Conservation (phyloP, 192 early-diverging fungal genomes). For the Backusella macrospora region DNA sequence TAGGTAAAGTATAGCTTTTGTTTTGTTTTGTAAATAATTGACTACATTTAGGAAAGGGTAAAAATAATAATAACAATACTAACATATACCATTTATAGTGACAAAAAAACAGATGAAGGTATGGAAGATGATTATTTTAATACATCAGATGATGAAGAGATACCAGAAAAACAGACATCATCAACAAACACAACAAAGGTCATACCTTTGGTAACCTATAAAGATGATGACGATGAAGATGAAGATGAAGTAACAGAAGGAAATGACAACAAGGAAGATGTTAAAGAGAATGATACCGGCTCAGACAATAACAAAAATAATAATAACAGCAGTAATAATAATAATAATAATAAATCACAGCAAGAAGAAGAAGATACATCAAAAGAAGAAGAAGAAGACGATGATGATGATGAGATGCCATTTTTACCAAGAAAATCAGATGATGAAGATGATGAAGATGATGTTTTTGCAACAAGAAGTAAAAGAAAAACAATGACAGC, state of each 20-base stretch:
- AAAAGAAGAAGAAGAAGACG: not conserved
- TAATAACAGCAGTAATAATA: not conserved
- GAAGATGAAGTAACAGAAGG: constrained; percentile 24
- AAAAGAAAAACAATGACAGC: constrained; percentile 11
- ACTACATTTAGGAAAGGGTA: constrained; percentile 6
- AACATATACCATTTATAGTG: not conserved
- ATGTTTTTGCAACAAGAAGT: not conserved
- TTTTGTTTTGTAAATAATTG: constrained; percentile 30
- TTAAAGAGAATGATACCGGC: constrained; percentile 17
- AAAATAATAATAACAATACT: not conserved
- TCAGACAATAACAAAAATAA: not conserved
- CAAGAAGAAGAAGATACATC: not conserved
- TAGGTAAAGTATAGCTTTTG: constrained; percentile 26
- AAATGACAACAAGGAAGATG: constrained; percentile 32
- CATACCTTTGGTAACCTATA: constrained; percentile 31
- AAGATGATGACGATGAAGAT: constrained; percentile 32
- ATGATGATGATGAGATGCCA: not conserved
- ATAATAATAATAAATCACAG: not conserved
- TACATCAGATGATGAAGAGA: constrained; percentile 62
- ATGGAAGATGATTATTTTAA: constrained; percentile 89
- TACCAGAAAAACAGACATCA: constrained; percentile 22
- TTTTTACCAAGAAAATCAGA: constrained; percentile 1
- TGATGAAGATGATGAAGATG: constrained; percentile 20
- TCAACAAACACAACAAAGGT: not conserved
- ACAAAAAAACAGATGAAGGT: constrained; percentile 35